phyloP scores from a whole-genome alignment of 2,329 filamentous ascomycete species.

The Neopestalotiopsis rosae region DNA sequence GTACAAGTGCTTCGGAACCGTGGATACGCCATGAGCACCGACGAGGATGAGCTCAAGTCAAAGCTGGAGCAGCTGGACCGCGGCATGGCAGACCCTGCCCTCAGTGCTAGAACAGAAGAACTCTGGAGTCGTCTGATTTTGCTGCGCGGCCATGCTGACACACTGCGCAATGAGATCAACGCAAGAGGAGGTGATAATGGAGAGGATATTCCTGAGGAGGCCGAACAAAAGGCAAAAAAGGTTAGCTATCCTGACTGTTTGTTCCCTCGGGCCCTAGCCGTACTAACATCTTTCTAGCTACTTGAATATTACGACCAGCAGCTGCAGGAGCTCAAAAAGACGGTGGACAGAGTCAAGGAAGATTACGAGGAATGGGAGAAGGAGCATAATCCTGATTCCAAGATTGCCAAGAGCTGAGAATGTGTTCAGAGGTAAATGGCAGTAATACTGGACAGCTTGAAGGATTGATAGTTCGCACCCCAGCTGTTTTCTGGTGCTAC shows the following conservation, averaged over 20 bases:
- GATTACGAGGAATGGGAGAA: constrained; percentile 63
- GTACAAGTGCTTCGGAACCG: constrained; percentile 82
- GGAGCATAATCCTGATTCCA: constrained; percentile 44
- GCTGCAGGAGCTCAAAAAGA: constrained; percentile 75
- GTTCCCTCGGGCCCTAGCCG: background rate
- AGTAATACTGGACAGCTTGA: background rate
- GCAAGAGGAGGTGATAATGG: constrained; percentile 63
- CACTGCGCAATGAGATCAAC: constrained; percentile 76
- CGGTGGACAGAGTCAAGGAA: constrained; percentile 67
- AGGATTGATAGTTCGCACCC: background rate
- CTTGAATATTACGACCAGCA: constrained; percentile 84
- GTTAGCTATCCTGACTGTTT: constrained; percentile 48
- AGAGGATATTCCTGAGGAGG: constrained; percentile 70
- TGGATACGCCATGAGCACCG: constrained; percentile 79
- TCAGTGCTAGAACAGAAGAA: constrained; percentile 80
- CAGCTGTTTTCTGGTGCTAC: background rate
- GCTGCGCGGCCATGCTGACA: constrained; percentile 73
- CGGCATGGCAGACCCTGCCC: constrained; percentile 73
- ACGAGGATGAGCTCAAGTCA: constrained; percentile 79
- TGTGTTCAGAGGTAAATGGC: background rate
- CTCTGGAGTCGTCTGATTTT: constrained; percentile 84
- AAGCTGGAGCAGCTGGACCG: constrained; percentile 74
- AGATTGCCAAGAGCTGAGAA: background rate
- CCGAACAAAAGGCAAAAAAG: constrained; percentile 76
- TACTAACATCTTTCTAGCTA: constrained; percentile 55